Percentiles rank a stretch among this genome's conserved stretches.
phyloP scores from a whole-genome alignment of 768 basidiomycete species.

The Psilocybe cubensis region DNA sequence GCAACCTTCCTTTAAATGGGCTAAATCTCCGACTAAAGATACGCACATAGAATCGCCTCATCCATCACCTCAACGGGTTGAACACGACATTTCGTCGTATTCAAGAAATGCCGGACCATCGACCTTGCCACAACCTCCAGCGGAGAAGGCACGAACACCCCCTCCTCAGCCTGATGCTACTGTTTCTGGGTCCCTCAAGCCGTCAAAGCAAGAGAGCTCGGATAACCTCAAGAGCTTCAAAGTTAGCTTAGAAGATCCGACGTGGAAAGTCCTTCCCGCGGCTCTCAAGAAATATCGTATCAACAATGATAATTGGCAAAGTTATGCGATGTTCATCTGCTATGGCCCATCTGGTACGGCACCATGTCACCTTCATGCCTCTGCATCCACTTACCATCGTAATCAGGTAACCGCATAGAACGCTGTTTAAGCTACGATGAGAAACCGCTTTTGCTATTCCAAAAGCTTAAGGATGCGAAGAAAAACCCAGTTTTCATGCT shows the following conservation, averaged over 20 bases:
- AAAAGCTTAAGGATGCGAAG: constrained; percentile 94
- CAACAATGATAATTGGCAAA: constrained; percentile 98
- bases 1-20: constrained; percentile 90
- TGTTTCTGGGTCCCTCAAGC: constrained; percentile 42
- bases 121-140: constrained; percentile 22
- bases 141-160: constrained; percentile 37
- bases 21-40: constrained; percentile 84
- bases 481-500: constrained; percentile 99
- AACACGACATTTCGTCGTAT: constrained; percentile 63
- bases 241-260: constrained; percentile 96
- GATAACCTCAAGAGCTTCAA: constrained; percentile 93
- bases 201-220: constrained; percentile 65
- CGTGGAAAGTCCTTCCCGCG: constrained; percentile 97
- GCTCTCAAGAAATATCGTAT: constrained; percentile 99
- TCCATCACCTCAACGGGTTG: constrained; percentile 75
- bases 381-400: not conserved
- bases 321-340: constrained; percentile 99
- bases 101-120: constrained; percentile 36
- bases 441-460: constrained; percentile 95
- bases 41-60: constrained; percentile 68
- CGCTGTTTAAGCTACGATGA: constrained; percentile 97
- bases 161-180: constrained; percentile 37
- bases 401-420: constrained; percentile 77
- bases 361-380: not conserved
- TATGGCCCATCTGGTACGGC: constrained; percentile 86